A percentile compares a stretch with the other conserved stretches of the same genome.
phyloP scores from a whole-genome alignment of 192 early-diverging fungal genomes.

The Coemansia sp. region DNA sequence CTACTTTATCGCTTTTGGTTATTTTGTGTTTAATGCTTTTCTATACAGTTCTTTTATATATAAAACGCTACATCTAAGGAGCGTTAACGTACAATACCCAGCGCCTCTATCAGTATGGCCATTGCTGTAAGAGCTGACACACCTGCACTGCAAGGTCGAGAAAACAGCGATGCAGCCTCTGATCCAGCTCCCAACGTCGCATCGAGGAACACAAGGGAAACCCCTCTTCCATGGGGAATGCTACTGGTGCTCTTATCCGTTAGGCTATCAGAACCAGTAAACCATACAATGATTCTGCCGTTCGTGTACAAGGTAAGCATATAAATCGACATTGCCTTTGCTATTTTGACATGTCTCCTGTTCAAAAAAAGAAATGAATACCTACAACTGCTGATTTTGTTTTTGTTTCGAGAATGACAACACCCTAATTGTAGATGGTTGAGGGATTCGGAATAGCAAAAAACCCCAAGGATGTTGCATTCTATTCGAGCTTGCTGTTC shows the following conservation, averaged over 20 bases:
- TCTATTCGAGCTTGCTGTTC: slow-evolving; percentile 63
- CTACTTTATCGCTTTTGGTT: too few relatives aligned
- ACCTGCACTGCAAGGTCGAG: neutral
- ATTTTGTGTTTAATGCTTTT: too few relatives aligned
- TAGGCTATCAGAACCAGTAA: slow-evolving; percentile 69
- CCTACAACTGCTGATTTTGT: too few relatives aligned
- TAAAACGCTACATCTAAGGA: too few relatives aligned
- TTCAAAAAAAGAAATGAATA: too few relatives aligned
- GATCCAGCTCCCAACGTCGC: neutral
- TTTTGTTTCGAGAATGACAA: too few relatives aligned
- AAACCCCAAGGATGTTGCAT: slow-evolving; percentile 74
- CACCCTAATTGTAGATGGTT: slow-evolving; percentile 44
- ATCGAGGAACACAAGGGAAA: slow-evolving; percentile 21
- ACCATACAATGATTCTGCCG: slow-evolving; percentile 76
- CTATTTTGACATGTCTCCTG: too few relatives aligned
- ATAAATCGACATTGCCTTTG: neutral
- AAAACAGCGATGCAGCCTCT: neutral
- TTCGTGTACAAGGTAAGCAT: slow-evolving; percentile 74
- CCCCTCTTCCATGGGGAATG: slow-evolving; percentile 50
- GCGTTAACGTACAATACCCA: too few relatives aligned
- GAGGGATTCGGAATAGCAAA: slow-evolving; percentile 67
- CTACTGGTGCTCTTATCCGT: slow-evolving; percentile 31
- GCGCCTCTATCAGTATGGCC: neutral
- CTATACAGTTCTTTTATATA: too few relatives aligned
- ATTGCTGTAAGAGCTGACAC: neutral